Evolutionary conservation across 2,329 filamentous ascomycete species (phyloP), one percentile per base, ranked within the genome.

Genomic region (Aspergillus phoenicis): DNA sequence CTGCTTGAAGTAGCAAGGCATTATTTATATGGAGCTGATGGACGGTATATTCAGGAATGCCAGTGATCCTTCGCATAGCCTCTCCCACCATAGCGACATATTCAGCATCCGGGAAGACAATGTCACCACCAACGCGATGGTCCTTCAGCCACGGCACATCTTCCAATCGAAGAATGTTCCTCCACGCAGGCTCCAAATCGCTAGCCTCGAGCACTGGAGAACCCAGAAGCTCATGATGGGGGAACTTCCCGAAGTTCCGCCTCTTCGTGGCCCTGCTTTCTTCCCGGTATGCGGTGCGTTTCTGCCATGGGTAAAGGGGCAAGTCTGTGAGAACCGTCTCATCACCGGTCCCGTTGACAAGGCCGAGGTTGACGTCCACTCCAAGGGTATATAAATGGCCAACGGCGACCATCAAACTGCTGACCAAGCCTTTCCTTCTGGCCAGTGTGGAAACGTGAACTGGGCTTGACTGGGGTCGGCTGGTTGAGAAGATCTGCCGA

Each of bases 71-170:
- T n/a, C 49, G 41, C 5, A 57, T 48, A 0, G 71, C 72, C 52
- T 75, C 72, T 7, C 67, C 59, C 4, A 66, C 69, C 56, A 72
- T 68, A 10, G 57, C 59, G 8, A 70, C 56, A 45, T 70, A 73
- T 48, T 63, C 66, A 0, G 66, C 65, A 3, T 45, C 72, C 1
- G 75, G 75, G 33, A 72, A 76, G 2, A 78, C 63, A 22, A 69
- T 66, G 17, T 69, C 64, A 6, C 62, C 65, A 15, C 71, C 65
- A 5, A 78, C 54, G 13, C 63, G 48, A 58, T 78, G 76, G n/a
- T 69, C 71, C 6, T 45, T 47, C 8, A 78, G 48, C 76, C 75
- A 78, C 0, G 72, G 67, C 0, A 71, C 38, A 36, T 75, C 70
- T 0, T 60, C 47, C 5, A 69, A 22, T 3, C 61, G 61, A 5